Evolutionary conservation across 2,329 filamentous ascomycete species (phyloP).

Genomic region (Chrysoporthe puriensis): DNA sequence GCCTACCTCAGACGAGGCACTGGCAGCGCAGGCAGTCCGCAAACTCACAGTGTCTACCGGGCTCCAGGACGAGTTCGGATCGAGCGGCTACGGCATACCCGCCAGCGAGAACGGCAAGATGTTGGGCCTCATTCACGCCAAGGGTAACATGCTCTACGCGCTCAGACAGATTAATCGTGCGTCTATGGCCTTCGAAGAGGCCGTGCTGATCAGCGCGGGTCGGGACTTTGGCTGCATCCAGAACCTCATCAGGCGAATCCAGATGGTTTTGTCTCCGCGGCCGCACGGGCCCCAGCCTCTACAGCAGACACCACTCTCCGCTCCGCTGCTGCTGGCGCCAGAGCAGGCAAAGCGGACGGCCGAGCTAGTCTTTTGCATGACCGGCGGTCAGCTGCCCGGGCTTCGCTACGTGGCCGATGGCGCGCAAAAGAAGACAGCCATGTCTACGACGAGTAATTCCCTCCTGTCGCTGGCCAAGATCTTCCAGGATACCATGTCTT

Average conservation of each 20-base stretch:
- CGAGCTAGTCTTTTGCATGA: slow-evolving; percentile 76
- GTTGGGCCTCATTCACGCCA: slow-evolving; percentile 91
- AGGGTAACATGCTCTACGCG: slow-evolving; percentile 97
- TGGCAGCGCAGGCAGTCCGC: slow-evolving; percentile 30
- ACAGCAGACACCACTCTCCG: slow-evolving; percentile 40
- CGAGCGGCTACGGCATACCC: slow-evolving; percentile 83
- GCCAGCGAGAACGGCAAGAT: slow-evolving; percentile 90
- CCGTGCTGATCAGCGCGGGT: slow-evolving; percentile 85
- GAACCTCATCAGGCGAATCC: slow-evolving; percentile 77
- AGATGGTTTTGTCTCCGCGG: slow-evolving; percentile 65
- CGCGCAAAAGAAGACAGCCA: slow-evolving; percentile 74
- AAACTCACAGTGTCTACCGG: slow-evolving; percentile 24
- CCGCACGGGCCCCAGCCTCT: slow-evolving; percentile 36
- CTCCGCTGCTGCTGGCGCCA: slow-evolving; percentile 79
- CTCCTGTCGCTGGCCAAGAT: slow-evolving; percentile 95
- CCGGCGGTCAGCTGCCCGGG: slow-evolving; percentile 76
- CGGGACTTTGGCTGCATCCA: slow-evolving; percentile 71
- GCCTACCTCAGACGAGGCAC: slow-evolving; percentile 31
- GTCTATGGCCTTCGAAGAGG: slow-evolving; percentile 90
- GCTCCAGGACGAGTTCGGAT: slow-evolving; percentile 58
- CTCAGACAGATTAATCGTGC: slow-evolving; percentile 80
- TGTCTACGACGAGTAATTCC: slow-evolving; percentile 95
- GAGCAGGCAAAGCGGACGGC: slow-evolving; percentile 83
- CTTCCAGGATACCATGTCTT: slow-evolving; percentile 93
- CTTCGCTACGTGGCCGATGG: slow-evolving; percentile 73